These are phyloP conservation scores for Podila horticola DNA, from an alignment of 192 early-diverging fungal genomes.

Conservation along the genomic window DNA sequence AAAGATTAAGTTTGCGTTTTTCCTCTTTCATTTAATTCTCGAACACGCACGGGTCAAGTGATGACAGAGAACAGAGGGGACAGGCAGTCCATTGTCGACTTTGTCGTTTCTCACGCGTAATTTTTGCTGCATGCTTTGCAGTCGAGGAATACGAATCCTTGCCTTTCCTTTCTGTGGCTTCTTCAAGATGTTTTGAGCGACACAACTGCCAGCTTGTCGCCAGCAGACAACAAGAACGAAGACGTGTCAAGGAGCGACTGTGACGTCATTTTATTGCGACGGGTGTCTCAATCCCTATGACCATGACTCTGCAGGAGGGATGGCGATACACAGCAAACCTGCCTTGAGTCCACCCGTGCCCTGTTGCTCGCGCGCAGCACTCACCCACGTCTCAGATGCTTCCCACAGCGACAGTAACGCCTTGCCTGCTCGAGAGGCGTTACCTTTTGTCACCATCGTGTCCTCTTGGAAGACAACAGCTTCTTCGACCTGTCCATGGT, in stretches of 20 bases:
- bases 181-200: no score
- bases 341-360: constrained; percentile 8
- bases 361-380: background rate
- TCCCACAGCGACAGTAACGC: constrained; percentile 19
- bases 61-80: background rate
- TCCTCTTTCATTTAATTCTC: background rate
- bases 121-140: background rate
- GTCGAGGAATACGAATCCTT: no score
- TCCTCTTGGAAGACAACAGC: constrained; percentile 10
- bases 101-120: background rate
- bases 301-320: constrained; percentile 4
- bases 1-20: background rate
- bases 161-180: no score
- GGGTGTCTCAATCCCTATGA: background rate
- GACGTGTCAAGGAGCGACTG: no score
- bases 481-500: constrained; percentile 17
- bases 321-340: constrained; percentile 27
- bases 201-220: no score
- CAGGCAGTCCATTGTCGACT: background rate
- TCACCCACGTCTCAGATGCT: constrained; percentile 16
- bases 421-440: constrained; percentile 1
- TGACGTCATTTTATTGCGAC: background rate
- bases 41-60: background rate
- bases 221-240: no score
- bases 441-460: background rate